Percentiles rank a stretch among this genome's conserved stretches.
Evolutionary conservation across 164 flowering plant species (phyloP).

Genomic region (Saururus chinensis): DNA sequence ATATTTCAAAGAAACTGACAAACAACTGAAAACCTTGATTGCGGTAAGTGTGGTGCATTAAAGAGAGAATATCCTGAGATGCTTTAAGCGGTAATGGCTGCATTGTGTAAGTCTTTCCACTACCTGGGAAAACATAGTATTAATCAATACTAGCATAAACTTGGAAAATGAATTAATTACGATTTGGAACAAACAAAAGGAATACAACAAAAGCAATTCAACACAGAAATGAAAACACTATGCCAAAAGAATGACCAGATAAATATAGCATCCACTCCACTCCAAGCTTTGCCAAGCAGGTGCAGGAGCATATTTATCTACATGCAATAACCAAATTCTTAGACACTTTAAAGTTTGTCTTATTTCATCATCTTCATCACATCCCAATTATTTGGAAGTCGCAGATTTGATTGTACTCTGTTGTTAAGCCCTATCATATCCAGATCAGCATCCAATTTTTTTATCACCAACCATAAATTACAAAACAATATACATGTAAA

Average conservation of each 20-base stretch:
- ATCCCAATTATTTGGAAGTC: no score
- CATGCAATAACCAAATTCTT: no score
- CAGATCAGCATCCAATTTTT: no score
- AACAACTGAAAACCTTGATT: constrained; percentile 79
- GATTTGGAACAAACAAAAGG: neutral
- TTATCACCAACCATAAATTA: no score
- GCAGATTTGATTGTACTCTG: no score
- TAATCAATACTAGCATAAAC: neutral
- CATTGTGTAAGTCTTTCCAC: constrained; percentile 96
- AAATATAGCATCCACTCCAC: neutral
- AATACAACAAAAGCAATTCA: neutral
- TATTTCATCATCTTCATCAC: no score
- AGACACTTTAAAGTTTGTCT: no score
- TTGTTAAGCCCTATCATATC: no score
- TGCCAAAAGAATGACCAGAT: neutral
- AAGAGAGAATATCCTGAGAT: constrained; percentile 63
- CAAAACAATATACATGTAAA: no score
- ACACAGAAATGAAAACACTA: neutral
- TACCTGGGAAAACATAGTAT: constrained; percentile 37
- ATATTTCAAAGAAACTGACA: constrained; percentile 94
- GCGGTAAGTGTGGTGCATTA: constrained; percentile 60
- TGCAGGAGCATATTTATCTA: no score
- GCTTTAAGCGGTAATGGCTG: constrained; percentile 88
- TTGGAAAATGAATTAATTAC: neutral
- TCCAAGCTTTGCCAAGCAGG: neutral